Evolutionary conservation across 2,329 filamentous ascomycete species (phyloP).

Genomic region (Aspergillus proliferans): DNA sequence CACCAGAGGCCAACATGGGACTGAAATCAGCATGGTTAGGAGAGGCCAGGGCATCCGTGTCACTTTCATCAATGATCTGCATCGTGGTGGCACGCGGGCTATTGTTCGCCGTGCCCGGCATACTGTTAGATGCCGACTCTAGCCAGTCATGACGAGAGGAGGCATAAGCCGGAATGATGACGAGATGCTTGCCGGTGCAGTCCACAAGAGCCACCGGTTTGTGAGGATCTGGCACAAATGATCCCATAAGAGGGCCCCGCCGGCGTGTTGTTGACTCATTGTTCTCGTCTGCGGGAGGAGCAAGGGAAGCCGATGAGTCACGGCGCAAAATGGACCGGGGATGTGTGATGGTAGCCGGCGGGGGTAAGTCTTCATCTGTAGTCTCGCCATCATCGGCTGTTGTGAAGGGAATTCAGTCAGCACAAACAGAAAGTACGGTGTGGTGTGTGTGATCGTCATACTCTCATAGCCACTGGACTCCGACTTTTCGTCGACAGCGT

Average conservation of each 20-base stretch:
- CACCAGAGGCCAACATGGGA: slow-evolving; percentile 60
- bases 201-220: slow-evolving; percentile 45
- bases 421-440: slow-evolving; percentile 21
- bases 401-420: slow-evolving; percentile 36
- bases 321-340: slow-evolving; percentile 47
- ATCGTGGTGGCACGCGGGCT: slow-evolving; percentile 36
- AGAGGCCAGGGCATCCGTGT: slow-evolving; percentile 37
- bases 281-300: slow-evolving; percentile 36
- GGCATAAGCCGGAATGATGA: slow-evolving; percentile 43
- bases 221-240: slow-evolving; percentile 43
- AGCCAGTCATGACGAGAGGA: slow-evolving; percentile 42
- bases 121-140: slow-evolving; percentile 37
- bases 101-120: slow-evolving; percentile 37
- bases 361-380: slow-evolving; percentile 53
- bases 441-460: slow-evolving; percentile 37
- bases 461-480: slow-evolving; percentile 53
- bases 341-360: slow-evolving; percentile 42
- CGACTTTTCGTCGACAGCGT: slow-evolving; percentile 30
- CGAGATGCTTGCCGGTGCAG: slow-evolving; percentile 42
- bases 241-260: slow-evolving; percentile 43
- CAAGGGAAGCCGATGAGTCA: slow-evolving; percentile 41
- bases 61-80: slow-evolving; percentile 39
- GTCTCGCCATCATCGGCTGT: slow-evolving; percentile 56
- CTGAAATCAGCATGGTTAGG: slow-evolving; percentile 32
- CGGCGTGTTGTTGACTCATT: slow-evolving; percentile 29